phyloP scores from a whole-genome alignment of 139 green algal species.

The Chlamydomonas applanata region DNA sequence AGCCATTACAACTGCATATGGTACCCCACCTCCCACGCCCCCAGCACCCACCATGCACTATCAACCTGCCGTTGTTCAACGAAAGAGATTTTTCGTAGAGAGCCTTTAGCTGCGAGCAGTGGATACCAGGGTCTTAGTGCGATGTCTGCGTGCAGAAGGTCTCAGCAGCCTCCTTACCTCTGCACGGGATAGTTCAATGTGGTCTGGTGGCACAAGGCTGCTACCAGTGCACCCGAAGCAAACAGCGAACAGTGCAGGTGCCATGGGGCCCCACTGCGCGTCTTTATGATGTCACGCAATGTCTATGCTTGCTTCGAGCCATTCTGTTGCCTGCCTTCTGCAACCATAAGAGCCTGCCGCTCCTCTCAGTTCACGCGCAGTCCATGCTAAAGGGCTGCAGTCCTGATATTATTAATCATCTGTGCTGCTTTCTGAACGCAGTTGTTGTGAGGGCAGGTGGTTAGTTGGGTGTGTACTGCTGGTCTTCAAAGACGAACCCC shows the following conservation, averaged over 20 bases:
- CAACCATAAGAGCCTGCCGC: too few relatives aligned
- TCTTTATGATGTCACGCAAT: neutral
- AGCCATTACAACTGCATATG: neutral
- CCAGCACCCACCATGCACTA: conserved; percentile 53
- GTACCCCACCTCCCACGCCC: neutral
- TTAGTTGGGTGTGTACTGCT: too few relatives aligned
- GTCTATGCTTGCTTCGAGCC: neutral
- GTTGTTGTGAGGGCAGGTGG: too few relatives aligned
- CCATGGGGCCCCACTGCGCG: neutral
- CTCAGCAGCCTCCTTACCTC: conserved; percentile 21
- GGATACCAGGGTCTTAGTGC: neutral
- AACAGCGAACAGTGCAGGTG: neutral
- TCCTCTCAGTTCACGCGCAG: neutral
- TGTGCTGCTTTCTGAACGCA: too few relatives aligned
- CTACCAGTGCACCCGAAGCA: conserved; percentile 9
- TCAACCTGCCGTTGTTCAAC: conserved; percentile 54
- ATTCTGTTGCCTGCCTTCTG: neutral
- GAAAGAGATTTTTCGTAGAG: conserved; percentile 47
- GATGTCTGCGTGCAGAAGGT: neutral
- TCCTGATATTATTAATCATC: too few relatives aligned
- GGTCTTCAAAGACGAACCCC: too few relatives aligned
- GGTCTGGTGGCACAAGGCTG: conserved; percentile 18
- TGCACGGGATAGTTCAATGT: conserved; percentile 34
- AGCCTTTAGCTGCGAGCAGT: conserved; percentile 42
- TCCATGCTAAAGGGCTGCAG: too few relatives aligned